Percentiles rank a stretch among this genome's conserved stretches.
Conservation (phyloP, 1,284 basidiomycete species). For the Ganoderma leucocontextum region DNA sequence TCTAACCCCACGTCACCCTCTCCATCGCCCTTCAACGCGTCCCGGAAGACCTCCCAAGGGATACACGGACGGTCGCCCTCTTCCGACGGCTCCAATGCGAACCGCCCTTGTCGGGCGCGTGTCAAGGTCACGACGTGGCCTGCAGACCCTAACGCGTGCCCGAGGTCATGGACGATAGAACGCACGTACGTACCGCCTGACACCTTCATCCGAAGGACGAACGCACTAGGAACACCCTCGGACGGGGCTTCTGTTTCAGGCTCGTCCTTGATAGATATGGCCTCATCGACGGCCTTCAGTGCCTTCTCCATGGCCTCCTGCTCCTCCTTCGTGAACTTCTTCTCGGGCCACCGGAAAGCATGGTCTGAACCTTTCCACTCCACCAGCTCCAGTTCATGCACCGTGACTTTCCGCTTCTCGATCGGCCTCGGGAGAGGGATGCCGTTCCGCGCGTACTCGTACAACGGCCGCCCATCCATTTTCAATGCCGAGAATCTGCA, state of each 20-base stretch:
- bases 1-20: constrained; percentile 34
- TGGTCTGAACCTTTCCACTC: constrained; percentile 77
- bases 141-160: constrained; percentile 81
- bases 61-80: constrained; percentile 64
- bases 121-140: constrained; percentile 92
- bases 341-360: constrained; percentile 75
- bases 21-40: constrained; percentile 63
- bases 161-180: constrained; percentile 91
- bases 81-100: constrained; percentile 59
- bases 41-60: constrained; percentile 82
- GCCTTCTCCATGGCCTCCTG: constrained; percentile 75
- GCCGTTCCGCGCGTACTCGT: constrained; percentile 94
- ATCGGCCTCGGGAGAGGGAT: constrained; percentile 94
- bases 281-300: constrained; percentile 53
- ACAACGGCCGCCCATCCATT: constrained; percentile 96
- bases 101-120: constrained; percentile 86
- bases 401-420: constrained; percentile 84
- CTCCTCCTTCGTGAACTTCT: constrained; percentile 73
- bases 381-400: constrained; percentile 80
- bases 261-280: constrained; percentile 43
- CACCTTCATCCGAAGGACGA: constrained; percentile 90
- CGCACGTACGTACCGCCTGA: constrained; percentile 98
- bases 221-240: constrained; percentile 73
- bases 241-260: constrained; percentile 45
- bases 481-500: constrained; percentile 95